Base-by-base conservation (phyloP, 805 yeast genomes). In the Ogataea populi-albae region DNA sequence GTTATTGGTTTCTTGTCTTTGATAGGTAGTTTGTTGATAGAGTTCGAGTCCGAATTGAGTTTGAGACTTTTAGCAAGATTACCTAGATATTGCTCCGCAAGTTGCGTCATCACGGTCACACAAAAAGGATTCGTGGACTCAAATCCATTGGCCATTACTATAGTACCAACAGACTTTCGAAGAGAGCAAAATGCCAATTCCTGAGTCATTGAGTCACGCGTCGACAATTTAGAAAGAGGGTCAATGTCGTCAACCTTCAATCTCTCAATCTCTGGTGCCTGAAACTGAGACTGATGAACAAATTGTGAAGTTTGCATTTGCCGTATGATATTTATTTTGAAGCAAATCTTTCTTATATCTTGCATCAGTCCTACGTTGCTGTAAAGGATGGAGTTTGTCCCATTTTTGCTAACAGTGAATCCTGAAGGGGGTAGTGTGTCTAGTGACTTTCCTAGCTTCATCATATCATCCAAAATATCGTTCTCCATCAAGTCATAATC, bases 71-170 rank as follows among this genome's bases (percentile, higher is more conserved):
- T 74, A 6, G 85, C 82, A 23, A 93, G 64, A 52, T 86, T 88
- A 28, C 78, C 71, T 62, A 93, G 56, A 53, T 85, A 89, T 41
- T 73, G 81, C 31, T 86, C 91, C 0, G 97, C 91, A 21, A 93
- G 60, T 46, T 87, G 94, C 0, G 96, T 77, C 37, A 93, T 61
- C 2, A 86, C 74, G 43, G 85, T 82, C 17, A 86, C 71, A 5
- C 97, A 96, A 31, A 70, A 66, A 9, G 82, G 77, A 47, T 86
- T 86, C 0, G 94, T 75, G 1, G 83, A 66, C 62, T 93, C 98
- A 64, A 86, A 93, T 0, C 98, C 98, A 27, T 82, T 79, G 26
- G 86, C 81, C 98, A 93, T 91, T 1, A 86, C 77, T 14, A 93
- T 64, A 43, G 87, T 86, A 14, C 89, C 75, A 0, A 86, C 76